Percentiles rank a stretch among this genome's conserved stretches.
These are phyloP conservation scores for Ogataea trehaloabstinens DNA, from an alignment of 805 yeast genomes.

Conservation along the genomic window DNA sequence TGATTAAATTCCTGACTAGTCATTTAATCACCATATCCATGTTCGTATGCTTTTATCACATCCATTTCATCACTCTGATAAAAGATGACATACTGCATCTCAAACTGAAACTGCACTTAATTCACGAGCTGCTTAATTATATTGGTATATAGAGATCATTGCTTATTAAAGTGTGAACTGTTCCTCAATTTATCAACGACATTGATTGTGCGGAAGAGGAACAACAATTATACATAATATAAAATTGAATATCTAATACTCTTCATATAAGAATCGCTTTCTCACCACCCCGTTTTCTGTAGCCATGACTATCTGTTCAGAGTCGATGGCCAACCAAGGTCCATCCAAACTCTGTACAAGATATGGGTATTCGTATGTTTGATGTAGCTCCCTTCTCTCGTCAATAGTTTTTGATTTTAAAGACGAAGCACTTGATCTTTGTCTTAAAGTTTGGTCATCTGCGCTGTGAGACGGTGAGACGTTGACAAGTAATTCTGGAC, in stretches of 20 bases:
- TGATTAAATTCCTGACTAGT: conserved; percentile 19
- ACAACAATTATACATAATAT: neutral
- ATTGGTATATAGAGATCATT: conserved; percentile 1
- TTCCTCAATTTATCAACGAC: too few species aligned
- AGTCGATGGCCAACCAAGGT: conserved; percentile 76
- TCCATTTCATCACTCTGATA: conserved; percentile 18
- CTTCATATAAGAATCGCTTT: conserved; percentile 27
- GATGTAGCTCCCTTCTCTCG: conserved; percentile 70
- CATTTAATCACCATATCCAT: conserved; percentile 21
- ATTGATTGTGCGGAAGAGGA: too few species aligned
- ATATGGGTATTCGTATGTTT: conserved; percentile 76
- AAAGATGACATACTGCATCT: conserved; percentile 29
- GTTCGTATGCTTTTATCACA: conserved; percentile 19
- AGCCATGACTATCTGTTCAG: conserved; percentile 49
- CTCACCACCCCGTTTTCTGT: conserved; percentile 35
- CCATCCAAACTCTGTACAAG: conserved; percentile 72
- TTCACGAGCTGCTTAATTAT: conserved; percentile 20
- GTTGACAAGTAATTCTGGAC: neutral
- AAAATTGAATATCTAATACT: conserved; percentile 13
- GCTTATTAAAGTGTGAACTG: neutral
- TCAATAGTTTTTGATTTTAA: conserved; percentile 58
- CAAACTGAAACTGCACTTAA: conserved; percentile 16
- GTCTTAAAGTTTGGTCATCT: neutral
- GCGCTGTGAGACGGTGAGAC: neutral
- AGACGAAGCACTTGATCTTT: conserved; percentile 14